phyloP scores from a whole-genome alignment of 768 basidiomycete genomes.

The Roridomyces roridus region DNA sequence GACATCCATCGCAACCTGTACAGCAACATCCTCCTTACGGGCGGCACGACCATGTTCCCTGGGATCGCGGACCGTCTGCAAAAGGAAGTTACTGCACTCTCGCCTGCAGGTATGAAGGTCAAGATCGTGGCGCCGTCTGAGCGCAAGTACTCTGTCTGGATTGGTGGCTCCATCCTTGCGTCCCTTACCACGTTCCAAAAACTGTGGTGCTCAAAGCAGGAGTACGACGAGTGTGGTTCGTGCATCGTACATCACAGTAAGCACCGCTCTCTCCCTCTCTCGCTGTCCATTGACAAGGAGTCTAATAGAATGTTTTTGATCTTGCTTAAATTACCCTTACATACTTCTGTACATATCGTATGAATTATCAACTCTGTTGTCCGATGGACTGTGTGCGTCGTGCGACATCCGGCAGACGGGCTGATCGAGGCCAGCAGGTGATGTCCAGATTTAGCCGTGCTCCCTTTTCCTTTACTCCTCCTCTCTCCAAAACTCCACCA shows the following conservation, averaged over 20 bases:
- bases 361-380: too few species aligned
- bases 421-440: too few species aligned
- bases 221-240: constrained; percentile 41
- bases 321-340: too few species aligned
- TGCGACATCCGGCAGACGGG: too few species aligned
- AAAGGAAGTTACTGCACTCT: constrained; percentile 69
- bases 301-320: too few species aligned
- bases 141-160: too few species aligned
- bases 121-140: constrained; percentile 67
- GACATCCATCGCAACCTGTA: not conserved
- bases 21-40: not conserved
- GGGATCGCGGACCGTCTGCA: constrained; percentile 54
- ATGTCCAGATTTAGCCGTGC: too few species aligned
- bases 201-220: constrained; percentile 41
- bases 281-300: too few species aligned
- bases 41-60: not conserved
- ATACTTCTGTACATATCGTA: too few species aligned
- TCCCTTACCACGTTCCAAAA: not conserved
- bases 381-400: too few species aligned
- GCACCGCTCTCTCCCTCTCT: not conserved
- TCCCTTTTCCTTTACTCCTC: too few species aligned
- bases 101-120: constrained; percentile 68
- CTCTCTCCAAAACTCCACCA: too few species aligned
- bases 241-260: constrained; percentile 48
- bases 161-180: constrained; percentile 9